Evolutionary conservation across 2,329 filamentous ascomycete genomes (phyloP).

Genomic region (Ophiocordyceps robertsii): DNA sequence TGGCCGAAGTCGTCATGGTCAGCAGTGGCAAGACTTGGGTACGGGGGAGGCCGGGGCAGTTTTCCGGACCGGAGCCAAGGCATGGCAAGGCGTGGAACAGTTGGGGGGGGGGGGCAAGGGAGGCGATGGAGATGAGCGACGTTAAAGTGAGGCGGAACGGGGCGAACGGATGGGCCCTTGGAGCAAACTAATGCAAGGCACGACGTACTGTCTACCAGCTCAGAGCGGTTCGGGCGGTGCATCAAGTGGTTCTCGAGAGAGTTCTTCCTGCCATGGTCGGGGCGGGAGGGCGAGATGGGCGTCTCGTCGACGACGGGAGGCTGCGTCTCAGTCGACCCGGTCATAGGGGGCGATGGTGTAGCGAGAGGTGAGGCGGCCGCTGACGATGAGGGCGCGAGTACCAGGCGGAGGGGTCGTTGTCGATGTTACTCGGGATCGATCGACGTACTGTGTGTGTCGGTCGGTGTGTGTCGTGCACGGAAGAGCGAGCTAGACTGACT

Average conservation of each 20-base stretch:
- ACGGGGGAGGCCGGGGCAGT: neutral
- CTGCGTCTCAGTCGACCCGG: constrained; percentile 11
- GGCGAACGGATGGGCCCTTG: too few species aligned
- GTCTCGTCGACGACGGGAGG: constrained; percentile 30
- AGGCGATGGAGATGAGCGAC: neutral
- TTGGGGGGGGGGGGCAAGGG: neutral
- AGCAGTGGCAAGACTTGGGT: neutral
- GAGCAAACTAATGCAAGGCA: neutral
- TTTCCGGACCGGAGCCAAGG: too few species aligned
- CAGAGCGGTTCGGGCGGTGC: constrained; percentile 60
- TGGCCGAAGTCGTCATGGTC: neutral
- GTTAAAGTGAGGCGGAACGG: neutral
- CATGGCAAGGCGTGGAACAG: too few species aligned
- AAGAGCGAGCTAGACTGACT: too few species aligned
- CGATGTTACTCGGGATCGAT: too few species aligned
- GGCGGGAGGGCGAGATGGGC: constrained; percentile 37
- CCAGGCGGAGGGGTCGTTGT: too few species aligned
- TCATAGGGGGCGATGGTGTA: constrained; percentile 10
- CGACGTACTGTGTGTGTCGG: too few species aligned
- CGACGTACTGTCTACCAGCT: constrained; percentile 63
- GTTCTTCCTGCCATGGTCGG: constrained; percentile 44
- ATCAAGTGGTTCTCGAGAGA: constrained; percentile 61
- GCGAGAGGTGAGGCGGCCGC: too few species aligned
- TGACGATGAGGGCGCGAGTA: too few species aligned
- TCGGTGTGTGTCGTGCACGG: too few species aligned